Conservation (phyloP, 1,284 basidiomycete species). For the Ustilago hordei region DNA sequence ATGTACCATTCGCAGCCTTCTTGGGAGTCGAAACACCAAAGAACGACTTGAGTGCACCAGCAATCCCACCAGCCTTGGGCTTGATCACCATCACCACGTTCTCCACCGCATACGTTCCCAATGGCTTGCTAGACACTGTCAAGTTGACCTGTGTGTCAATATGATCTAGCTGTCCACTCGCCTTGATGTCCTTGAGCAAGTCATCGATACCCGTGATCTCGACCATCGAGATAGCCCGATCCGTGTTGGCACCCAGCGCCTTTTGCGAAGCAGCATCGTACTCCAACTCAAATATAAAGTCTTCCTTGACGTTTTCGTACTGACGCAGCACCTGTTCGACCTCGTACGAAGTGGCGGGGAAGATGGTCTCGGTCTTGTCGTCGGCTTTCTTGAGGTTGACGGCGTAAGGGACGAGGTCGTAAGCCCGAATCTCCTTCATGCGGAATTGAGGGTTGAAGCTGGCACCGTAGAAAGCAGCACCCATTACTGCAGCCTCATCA, state of each 20-base stretch:
- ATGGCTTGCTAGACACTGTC: conserved; percentile 55
- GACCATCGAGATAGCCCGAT: conserved; percentile 48
- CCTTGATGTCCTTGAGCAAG: conserved; percentile 55
- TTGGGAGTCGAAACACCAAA: conserved; percentile 55
- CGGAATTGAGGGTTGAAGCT: conserved; percentile 89
- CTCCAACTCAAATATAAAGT: conserved; percentile 59
- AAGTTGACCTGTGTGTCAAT: conserved; percentile 65
- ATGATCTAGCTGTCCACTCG: conserved; percentile 52
- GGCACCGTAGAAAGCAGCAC: conserved; percentile 90
- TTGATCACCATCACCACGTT: conserved; percentile 59
- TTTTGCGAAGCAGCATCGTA: conserved; percentile 47
- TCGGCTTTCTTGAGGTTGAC: conserved; percentile 55
- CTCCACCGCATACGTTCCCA: conserved; percentile 59
- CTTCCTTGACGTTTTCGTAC: conserved; percentile 52
- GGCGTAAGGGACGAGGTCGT: conserved; percentile 73
- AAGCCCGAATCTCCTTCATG: conserved; percentile 90
- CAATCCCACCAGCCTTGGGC: conserved; percentile 61
- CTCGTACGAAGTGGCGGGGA: conserved; percentile 55
- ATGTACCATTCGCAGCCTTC: conserved; percentile 33
- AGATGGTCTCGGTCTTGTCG: conserved; percentile 53
- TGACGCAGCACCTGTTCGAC: conserved; percentile 35
- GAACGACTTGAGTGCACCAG: conserved; percentile 62
- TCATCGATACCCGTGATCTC: conserved; percentile 58
- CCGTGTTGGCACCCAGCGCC: conserved; percentile 32
- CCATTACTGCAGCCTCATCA: conserved; percentile 94